phyloP scores from a whole-genome alignment of 352 stramenopile genomes.

The Thalassiosira mediterranea region DNA sequence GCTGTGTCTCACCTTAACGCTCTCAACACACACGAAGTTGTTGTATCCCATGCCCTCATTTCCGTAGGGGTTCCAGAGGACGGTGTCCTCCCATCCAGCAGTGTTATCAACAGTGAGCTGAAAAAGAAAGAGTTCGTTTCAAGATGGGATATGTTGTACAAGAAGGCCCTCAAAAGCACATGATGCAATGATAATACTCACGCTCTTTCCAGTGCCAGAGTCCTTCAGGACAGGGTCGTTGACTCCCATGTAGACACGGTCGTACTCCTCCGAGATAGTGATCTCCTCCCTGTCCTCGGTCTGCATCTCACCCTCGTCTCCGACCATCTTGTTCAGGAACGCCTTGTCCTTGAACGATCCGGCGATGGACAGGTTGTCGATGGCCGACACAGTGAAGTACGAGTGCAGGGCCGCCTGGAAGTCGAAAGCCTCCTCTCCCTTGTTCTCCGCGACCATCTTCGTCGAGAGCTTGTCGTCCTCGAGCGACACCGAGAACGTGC shows the following conservation, averaged over 20 bases:
- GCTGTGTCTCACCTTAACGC: slow-evolving; percentile 78
- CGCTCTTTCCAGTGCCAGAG: slow-evolving; percentile 74
- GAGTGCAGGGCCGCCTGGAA: slow-evolving; percentile 85
- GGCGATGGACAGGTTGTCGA: slow-evolving; percentile 81
- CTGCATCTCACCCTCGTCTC: slow-evolving; percentile 78
- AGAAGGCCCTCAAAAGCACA: background rate
- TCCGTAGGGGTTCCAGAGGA: slow-evolving; percentile 85
- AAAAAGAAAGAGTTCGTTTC: slow-evolving; percentile 13
- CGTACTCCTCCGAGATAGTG: slow-evolving; percentile 85
- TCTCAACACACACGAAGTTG: slow-evolving; percentile 86
- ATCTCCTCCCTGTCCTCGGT: slow-evolving; percentile 81
- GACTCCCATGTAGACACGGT: slow-evolving; percentile 85
- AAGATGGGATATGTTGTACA: background rate
- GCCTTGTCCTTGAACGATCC: slow-evolving; percentile 84
- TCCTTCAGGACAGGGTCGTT: slow-evolving; percentile 85
- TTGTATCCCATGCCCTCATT: slow-evolving; percentile 86
- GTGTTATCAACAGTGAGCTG: slow-evolving; percentile 78
- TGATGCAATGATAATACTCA: slow-evolving; percentile 41
- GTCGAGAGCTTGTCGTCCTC: slow-evolving; percentile 80
- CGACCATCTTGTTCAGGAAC: slow-evolving; percentile 85
- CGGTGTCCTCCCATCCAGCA: slow-evolving; percentile 82
- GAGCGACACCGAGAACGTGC: slow-evolving; percentile 77
- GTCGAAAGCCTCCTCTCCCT: slow-evolving; percentile 79
- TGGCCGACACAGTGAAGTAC: slow-evolving; percentile 82
- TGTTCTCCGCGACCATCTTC: slow-evolving; percentile 83